Evolutionary conservation across 371 early-diverging fungal species (phyloP), one percentile per base, ranked within the genome.

Genomic region (Lichtheimia ornata): DNA sequence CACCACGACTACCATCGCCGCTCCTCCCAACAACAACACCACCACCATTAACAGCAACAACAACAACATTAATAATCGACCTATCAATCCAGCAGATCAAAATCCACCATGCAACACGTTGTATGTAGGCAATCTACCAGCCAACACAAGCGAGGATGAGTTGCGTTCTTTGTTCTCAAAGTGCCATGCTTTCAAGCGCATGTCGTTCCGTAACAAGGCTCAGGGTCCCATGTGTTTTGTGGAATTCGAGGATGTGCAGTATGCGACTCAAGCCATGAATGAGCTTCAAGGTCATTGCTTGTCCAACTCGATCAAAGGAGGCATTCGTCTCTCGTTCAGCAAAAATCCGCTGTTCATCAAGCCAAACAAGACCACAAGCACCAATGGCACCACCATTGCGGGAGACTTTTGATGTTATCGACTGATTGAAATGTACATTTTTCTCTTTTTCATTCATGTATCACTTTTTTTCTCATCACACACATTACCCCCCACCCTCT

Each of bases 41-140:
- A 18, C 66, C 70, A 13, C 66, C 72, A 17, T 61, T 64, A 17
- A 40, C 64, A 35, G 9, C 35, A 35, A 35, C 11, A 35, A 35
- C 35, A 66, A 12, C 65, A 56, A 28, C 67, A 27, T 41, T 9
- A 57, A 52, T 18, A 50, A 52, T 27, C 56, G 69, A 14, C 56
- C 61, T 9, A 58, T 61, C 17, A 88, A 88, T 64, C 83, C 86
- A 7, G 87, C 85, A 47, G 95, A 93, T 70, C 91, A 92, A 69
- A 94, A 95, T 70, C 94, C 94, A 28, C 94, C 94, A 2, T 94
- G 96, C 82, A 95, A 95, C 72, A 94, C 94, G 9, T 78, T 94
- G 40, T 94, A 94, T 67, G 94, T 95, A 25, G 94, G 94, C 53
- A 94, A 94, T 68, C 76, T 95, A 43, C 92, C 94, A 5, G 73